phyloP scores from a whole-genome alignment of 2,329 filamentous ascomycete species.

The Botryotinia globosa region DNA sequence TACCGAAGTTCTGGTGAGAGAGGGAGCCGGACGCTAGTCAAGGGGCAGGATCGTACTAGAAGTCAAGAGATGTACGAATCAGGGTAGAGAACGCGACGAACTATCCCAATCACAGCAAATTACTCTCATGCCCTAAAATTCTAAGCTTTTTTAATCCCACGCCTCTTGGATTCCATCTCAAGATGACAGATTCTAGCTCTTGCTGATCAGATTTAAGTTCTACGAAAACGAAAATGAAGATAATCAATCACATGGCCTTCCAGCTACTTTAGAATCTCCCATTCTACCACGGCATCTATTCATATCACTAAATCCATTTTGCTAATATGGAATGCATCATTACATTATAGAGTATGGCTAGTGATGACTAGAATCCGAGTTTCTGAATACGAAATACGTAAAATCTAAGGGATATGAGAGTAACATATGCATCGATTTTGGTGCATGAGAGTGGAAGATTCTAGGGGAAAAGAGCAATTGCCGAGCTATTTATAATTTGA shows the following conservation, averaged over 20 bases:
- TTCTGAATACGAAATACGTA: neutral
- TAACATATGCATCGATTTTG: neutral
- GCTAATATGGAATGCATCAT: neutral
- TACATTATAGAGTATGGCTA: neutral
- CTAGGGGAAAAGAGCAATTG: neutral
- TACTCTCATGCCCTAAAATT: neutral
- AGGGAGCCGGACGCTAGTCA: neutral
- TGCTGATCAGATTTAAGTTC: neutral
- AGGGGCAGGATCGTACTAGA: neutral
- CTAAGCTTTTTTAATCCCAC: neutral
- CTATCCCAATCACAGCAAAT: neutral
- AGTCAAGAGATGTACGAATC: neutral
- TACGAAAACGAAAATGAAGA: neutral
- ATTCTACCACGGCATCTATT: neutral
- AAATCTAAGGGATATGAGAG: neutral
- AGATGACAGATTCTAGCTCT: neutral
- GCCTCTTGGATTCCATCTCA: neutral
- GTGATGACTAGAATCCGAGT: neutral
- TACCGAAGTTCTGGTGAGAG: neutral
- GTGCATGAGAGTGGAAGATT: neutral
- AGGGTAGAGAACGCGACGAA: neutral
- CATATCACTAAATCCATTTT: neutral
- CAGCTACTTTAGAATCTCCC: neutral
- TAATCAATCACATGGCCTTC: neutral
- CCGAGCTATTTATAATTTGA: neutral